A percentile compares a stretch with the other conserved stretches of the same genome.
phyloP scores from a whole-genome alignment of 345 rosid species.

The Draba incana region DNA sequence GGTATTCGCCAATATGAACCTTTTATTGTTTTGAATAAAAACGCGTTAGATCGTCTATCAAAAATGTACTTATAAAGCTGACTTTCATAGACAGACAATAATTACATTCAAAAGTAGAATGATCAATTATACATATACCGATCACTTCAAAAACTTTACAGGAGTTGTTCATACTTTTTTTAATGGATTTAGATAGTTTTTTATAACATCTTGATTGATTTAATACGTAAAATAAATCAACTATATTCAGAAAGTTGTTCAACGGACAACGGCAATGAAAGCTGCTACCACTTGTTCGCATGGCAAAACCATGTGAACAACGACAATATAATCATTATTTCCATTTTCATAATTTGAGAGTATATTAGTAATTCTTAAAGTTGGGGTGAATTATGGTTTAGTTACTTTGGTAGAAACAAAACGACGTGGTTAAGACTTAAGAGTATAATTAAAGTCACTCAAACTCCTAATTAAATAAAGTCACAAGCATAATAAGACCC shows the following conservation, averaged over 20 bases:
- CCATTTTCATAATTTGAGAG: background rate
- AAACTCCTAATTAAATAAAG: background rate
- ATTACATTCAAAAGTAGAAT: background rate
- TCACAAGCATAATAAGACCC: conserved; percentile 15
- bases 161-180: background rate
- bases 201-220: background rate
- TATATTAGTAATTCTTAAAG: background rate
- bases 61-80: too few relatives aligned
- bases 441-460: background rate
- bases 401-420: background rate
- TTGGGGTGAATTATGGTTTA: background rate
- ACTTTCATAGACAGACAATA: background rate
- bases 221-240: background rate
- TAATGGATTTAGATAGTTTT: background rate
- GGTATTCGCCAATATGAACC: too few relatives aligned
- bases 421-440: background rate
- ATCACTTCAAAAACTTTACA: background rate
- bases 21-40: too few relatives aligned
- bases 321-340: conserved; percentile 8
- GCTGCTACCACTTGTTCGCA: conserved; percentile 24
- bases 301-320: conserved; percentile 18
- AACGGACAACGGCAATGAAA: conserved; percentile 2
- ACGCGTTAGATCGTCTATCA: too few relatives aligned
- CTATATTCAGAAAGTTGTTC: conserved; percentile 12
- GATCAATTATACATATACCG: background rate